Conservation (phyloP, 2,329 filamentous ascomycete species). For the Trichoderma aggressivum region DNA sequence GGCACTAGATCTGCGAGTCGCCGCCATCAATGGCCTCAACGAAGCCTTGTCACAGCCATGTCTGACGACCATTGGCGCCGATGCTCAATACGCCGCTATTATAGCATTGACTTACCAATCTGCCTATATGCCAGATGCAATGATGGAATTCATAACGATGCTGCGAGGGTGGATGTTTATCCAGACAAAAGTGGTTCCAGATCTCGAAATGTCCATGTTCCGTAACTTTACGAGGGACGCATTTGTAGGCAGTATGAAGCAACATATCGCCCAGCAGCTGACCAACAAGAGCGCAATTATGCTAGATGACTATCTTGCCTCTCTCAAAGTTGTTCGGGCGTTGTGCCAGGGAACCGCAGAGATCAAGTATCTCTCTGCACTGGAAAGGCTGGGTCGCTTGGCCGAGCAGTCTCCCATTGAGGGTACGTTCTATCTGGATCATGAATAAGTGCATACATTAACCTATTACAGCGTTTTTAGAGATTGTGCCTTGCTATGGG, state of each 20-base stretch:
- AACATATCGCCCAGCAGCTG: neutral
- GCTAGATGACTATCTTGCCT: neutral
- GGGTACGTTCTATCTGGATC: neutral
- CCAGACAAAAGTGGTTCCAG: neutral
- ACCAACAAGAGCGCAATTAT: neutral
- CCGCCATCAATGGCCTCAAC: constrained; percentile 38
- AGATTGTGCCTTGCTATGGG: neutral
- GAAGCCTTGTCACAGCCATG: constrained; percentile 29
- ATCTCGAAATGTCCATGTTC: constrained; percentile 1
- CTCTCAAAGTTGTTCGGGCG: neutral
- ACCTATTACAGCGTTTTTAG: neutral
- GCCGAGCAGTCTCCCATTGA: neutral
- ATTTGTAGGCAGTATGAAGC: neutral
- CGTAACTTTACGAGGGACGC: neutral
- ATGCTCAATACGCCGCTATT: constrained; percentile 38
- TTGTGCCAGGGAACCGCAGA: neutral
- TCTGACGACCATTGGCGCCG: constrained; percentile 31
- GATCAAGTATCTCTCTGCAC: neutral
- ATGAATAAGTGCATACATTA: neutral
- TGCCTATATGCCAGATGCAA: constrained; percentile 38
- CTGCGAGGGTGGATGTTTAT: constrained; percentile 34
- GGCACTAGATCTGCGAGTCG: constrained; percentile 37
- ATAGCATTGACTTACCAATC: constrained; percentile 39
- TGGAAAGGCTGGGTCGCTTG: neutral
- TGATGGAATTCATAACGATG: constrained; percentile 40